phyloP scores from a whole-genome alignment of 805 yeast genomes.

The Candida xiaguanensis region DNA sequence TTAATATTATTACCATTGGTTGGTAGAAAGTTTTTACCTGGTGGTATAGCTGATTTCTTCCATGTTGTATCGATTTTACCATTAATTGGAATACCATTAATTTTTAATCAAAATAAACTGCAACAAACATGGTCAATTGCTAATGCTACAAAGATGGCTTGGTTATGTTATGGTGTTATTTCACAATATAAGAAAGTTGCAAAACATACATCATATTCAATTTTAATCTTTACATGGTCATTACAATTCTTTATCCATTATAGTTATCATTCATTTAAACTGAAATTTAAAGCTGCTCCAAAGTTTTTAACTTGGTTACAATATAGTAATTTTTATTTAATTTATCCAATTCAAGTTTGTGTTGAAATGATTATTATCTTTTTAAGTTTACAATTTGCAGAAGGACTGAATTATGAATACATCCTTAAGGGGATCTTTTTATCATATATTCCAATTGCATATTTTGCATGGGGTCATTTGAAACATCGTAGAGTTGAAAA shows the following conservation, averaged over 20 bases:
- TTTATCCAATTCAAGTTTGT: conserved; percentile 28
- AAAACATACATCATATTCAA: conserved; percentile 38
- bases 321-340: conserved; percentile 29
- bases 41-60: conserved; percentile 68
- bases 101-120: conserved; percentile 1
- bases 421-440: conserved; percentile 23
- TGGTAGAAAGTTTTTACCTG: conserved; percentile 63
- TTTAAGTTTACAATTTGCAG: conserved; percentile 32
- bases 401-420: conserved; percentile 22
- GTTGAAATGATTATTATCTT: conserved; percentile 35
- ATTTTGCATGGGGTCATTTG: conserved; percentile 32
- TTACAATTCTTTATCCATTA: conserved; percentile 28
- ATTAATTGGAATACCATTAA: conserved; percentile 2
- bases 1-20: conserved; percentile 56
- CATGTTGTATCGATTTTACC: conserved; percentile 38
- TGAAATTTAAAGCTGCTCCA: conserved; percentile 35
- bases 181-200: conserved; percentile 41
- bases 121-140: conserved; percentile 26
- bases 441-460: conserved; percentile 33
- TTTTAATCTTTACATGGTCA: conserved; percentile 36
- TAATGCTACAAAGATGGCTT: conserved; percentile 29
- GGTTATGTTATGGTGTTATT: conserved; percentile 40
- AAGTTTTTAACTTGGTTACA: conserved; percentile 33
- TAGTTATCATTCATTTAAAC: conserved; percentile 31
- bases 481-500: conserved; percentile 15